Evolutionary conservation across 495 filamentous ascomycete genomes (phyloP).

Genomic region (Aspergillus affinis): DNA sequence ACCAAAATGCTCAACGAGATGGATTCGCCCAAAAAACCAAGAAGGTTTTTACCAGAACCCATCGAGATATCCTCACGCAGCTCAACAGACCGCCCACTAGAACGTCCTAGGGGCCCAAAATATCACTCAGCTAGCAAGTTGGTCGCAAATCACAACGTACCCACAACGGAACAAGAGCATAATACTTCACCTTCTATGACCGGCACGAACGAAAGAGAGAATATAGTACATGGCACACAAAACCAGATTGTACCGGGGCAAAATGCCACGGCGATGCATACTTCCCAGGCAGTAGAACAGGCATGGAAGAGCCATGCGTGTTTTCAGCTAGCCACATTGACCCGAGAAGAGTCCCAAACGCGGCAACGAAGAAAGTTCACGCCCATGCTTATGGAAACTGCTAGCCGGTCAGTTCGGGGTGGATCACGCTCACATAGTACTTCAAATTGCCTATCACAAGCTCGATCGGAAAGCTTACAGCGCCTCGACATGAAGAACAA

Average conservation of each 20-base stretch:
- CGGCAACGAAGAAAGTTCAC: not conserved
- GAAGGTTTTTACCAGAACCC: constrained; percentile 57
- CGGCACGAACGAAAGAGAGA: not conserved
- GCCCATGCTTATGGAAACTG: not conserved
- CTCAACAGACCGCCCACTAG: constrained; percentile 30
- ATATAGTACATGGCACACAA: not conserved
- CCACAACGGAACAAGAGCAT: not conserved
- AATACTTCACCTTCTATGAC: not conserved
- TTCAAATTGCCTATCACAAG: not conserved
- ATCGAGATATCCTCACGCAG: constrained; percentile 65
- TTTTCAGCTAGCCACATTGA: not conserved
- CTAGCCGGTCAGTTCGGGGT: not conserved
- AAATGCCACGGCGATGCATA: not conserved
- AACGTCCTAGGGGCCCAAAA: not conserved
- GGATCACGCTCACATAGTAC: not conserved
- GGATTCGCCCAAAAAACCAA: constrained; percentile 9
- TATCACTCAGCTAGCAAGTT: not conserved
- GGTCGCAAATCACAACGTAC: not conserved
- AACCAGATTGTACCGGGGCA: not conserved
- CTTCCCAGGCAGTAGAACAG: not conserved
- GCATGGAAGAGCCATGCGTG: not conserved
- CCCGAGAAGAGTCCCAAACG: not conserved
- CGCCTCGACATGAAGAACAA: not conserved
- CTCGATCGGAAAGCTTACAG: not conserved
- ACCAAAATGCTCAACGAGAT: not conserved